Evolutionary conservation across 129 eudicot genomes (phyloP).

Genomic region (Smallanthus sonchifolius): DNA sequence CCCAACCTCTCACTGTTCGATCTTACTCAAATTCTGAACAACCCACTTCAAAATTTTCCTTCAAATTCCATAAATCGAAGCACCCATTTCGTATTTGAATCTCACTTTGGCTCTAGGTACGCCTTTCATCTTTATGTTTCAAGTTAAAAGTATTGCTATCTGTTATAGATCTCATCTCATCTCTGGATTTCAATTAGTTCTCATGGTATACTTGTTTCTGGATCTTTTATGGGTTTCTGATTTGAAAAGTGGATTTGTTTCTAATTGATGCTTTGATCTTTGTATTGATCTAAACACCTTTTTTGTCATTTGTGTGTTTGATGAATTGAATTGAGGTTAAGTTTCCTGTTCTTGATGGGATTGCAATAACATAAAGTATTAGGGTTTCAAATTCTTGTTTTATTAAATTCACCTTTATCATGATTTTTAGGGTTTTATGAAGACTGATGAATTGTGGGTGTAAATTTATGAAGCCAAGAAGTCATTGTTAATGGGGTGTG

Average conservation of each 20-base stretch:
- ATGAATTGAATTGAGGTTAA: not conserved
- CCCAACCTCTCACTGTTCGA: no score
- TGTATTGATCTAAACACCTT: constrained; percentile 1
- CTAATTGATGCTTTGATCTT: constrained; percentile 4
- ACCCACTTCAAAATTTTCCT: constrained; percentile 1
- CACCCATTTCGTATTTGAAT: constrained; percentile 2
- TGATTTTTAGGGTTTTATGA: not conserved
- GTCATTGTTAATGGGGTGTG: not conserved
- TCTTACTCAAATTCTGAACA: not conserved
- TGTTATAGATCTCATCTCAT: constrained; percentile 28
- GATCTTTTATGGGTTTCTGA: constrained; percentile 23
- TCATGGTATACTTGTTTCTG: not conserved
- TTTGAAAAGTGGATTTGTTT: constrained; percentile 6
- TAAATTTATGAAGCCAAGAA: not conserved
- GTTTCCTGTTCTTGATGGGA: not conserved
- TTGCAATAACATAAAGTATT: not conserved
- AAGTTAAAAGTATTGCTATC: not conserved
- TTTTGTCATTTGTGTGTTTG: not conserved
- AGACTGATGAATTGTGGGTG: constrained; percentile 9
- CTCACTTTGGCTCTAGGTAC: constrained; percentile 22
- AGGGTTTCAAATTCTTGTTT: not conserved
- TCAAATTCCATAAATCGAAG: constrained; percentile 3
- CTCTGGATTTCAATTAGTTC: not conserved
- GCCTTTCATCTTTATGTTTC: not conserved
- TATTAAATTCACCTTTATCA: not conserved